Base-by-base conservation (phyloP, 371 early-diverging fungal genomes). In the Umbelopsis sp. region DNA sequence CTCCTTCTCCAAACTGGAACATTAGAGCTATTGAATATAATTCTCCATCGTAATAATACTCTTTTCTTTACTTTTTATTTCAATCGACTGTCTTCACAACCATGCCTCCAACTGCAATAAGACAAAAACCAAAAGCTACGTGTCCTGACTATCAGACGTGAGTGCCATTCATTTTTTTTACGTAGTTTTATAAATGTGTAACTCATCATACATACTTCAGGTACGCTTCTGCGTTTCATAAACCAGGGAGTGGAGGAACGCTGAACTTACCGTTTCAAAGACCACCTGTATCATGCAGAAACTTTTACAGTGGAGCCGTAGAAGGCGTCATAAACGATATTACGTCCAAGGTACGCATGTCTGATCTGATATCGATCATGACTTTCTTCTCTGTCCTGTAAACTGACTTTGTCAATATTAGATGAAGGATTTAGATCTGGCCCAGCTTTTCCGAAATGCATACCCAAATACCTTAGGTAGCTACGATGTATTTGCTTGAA, bases 381-480 rank as follows among this genome's bases (percentile, higher is more conserved):
- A n/a, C 48, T 20, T 22, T 16, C 48, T 8, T 48, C n/a, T 1
- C 14, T 7, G 18, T 48, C 6, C 48, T 12, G 7, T 41, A 10
- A 41, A 41, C 48, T 48, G 0, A 48, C 48, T n/a, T 12, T 48
- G 16, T 7, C 48, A 48, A 12, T 57, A 32, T 22, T 51, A 84
- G 79, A 82, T 83, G 38, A 68, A 65, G 35, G 74, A 83, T 67
- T 51, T 74, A 24, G 86, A 84, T 67, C 63, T 89, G 12, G 87
- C 84, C n/a, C 74, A 74, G 2, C 63, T 89, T 22, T 89, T 89
- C 70, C 75, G 75, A 29, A 86, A 85, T 24, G 74, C 80, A 12
- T 84, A 70, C 51, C 87, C 89, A 8, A 89, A 87, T 65, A 89
- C 89, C 11, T 68, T 87, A 32, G 87, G 86, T 69, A 86, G 84